Evolutionary conservation across 257 asterid species (phyloP).

Genomic region (Fraxinus quadrangulata): DNA sequence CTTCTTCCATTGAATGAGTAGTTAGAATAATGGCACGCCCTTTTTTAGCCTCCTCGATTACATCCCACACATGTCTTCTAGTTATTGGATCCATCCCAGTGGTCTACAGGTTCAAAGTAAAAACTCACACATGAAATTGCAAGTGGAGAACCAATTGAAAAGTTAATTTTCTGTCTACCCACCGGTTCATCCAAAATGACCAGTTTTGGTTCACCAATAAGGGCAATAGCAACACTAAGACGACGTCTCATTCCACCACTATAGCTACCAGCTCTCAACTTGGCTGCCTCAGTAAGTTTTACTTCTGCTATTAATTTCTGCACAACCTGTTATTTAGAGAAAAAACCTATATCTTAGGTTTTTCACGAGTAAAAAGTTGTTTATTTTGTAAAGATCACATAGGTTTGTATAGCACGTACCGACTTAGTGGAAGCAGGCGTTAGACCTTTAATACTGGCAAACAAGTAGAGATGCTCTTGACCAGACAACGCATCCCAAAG

Average conservation of each 20-base stretch:
- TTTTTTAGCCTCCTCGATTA: conserved; percentile 78
- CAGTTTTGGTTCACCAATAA: conserved; percentile 88
- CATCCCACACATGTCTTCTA: conserved; percentile 95
- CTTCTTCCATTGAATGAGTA: conserved; percentile 99
- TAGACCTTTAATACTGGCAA: conserved; percentile 88
- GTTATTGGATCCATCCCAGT: conserved; percentile 98
- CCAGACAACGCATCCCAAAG: conserved; percentile 95
- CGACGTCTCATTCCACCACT: conserved; percentile 99
- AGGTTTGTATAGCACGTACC: conserved; percentile 39
- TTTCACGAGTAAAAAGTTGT: neutral
- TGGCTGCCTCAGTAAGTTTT: conserved; percentile 75
- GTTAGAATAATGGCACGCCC: conserved; percentile 92
- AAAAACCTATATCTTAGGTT: neutral
- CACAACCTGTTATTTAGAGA: conserved; percentile 49
- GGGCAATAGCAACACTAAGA: conserved; percentile 88
- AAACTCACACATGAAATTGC: conserved; percentile 8
- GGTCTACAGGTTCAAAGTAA: conserved; percentile 51
- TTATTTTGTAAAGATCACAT: conserved; percentile 8
- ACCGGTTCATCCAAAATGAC: conserved; percentile 91
- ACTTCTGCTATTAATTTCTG: conserved; percentile 73
- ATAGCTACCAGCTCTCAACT: conserved; percentile 76
- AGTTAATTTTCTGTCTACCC: conserved; percentile 28
- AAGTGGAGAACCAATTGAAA: conserved; percentile 13
- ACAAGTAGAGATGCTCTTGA: conserved; percentile 81
- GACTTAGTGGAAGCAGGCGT: conserved; percentile 52